Percentiles rank a stretch among this genome's conserved stretches.
phyloP scores from a whole-genome alignment of 176 grass and related monocot species.

The Carex pumila region DNA sequence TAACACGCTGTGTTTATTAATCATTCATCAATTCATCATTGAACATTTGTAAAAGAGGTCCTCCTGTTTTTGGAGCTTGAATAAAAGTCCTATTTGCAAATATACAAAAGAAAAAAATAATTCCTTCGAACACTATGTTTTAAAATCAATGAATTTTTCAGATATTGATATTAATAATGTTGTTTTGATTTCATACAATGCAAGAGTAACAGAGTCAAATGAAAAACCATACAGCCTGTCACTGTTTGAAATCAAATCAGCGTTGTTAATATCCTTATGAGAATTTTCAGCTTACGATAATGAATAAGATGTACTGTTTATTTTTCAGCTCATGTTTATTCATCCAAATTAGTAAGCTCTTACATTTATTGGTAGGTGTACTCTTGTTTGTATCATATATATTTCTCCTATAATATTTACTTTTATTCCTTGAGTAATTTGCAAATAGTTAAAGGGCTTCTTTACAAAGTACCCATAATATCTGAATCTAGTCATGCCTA shows the following conservation, averaged over 20 bases:
- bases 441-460: background rate
- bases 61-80: background rate
- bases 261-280: too few relatives aligned
- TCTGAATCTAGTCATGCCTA: background rate
- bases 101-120: background rate
- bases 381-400: background rate
- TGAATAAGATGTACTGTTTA: background rate
- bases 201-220: too few relatives aligned
- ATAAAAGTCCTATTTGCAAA: background rate
- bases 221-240: too few relatives aligned
- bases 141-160: background rate
- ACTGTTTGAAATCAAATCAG: too few relatives aligned
- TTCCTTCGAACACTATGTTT: background rate
- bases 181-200: too few relatives aligned
- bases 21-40: background rate
- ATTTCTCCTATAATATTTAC: background rate
- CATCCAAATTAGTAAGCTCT: background rate
- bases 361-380: background rate
- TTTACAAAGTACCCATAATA: slow-evolving; percentile 6
- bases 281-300: background rate
- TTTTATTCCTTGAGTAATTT: too few relatives aligned
- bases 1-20: slow-evolving; percentile 6
- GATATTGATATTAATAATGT: too few relatives aligned
- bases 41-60: background rate
- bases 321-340: background rate